Evolutionary conservation across 2,329 filamentous ascomycete genomes (phyloP).

Genomic region (Ploettnerulaceae sp.): DNA sequence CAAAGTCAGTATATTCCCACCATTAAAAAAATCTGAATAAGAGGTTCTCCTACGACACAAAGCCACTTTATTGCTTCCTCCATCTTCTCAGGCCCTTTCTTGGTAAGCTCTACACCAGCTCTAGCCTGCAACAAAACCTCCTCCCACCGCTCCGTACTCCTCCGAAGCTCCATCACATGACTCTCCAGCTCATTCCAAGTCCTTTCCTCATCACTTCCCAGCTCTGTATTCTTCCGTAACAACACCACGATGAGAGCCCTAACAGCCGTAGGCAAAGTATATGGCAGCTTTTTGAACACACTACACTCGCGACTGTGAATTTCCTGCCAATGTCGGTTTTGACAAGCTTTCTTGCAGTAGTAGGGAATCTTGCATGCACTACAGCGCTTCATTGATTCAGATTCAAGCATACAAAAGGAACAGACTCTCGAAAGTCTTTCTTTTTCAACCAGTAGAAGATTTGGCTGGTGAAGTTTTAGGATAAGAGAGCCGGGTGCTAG

Average conservation of each 20-base stretch:
- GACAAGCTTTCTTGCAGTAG: constrained; percentile 53
- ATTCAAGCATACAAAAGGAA: constrained; percentile 25
- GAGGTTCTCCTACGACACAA: constrained; percentile 45
- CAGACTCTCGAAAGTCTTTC: constrained; percentile 27
- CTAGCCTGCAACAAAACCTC: constrained; percentile 46
- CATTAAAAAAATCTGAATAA: background rate
- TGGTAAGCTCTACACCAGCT: constrained; percentile 46
- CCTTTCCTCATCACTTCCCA: constrained; percentile 32
- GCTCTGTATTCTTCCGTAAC: constrained; percentile 32
- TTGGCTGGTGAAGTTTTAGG: constrained; percentile 23
- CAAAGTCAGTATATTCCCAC: background rate
- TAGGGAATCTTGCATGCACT: constrained; percentile 47
- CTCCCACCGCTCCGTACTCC: constrained; percentile 33
- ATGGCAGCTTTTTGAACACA: constrained; percentile 40
- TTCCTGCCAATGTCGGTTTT: constrained; percentile 48
- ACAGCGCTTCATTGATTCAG: constrained; percentile 36
- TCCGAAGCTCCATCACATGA: constrained; percentile 40
- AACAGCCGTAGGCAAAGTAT: constrained; percentile 47
- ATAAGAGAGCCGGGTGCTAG: constrained; percentile 22
- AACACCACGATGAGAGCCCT: constrained; percentile 50
- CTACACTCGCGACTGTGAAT: constrained; percentile 53
- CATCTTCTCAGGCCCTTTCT: constrained; percentile 36
- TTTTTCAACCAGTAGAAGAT: constrained; percentile 29
- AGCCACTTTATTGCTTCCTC: constrained; percentile 43
- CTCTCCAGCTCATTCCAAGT: constrained; percentile 39